These are phyloP conservation scores for Leccinum pallidistipes DNA, from an alignment of 1,284 basidiomycete species.

Conservation along the genomic window DNA sequence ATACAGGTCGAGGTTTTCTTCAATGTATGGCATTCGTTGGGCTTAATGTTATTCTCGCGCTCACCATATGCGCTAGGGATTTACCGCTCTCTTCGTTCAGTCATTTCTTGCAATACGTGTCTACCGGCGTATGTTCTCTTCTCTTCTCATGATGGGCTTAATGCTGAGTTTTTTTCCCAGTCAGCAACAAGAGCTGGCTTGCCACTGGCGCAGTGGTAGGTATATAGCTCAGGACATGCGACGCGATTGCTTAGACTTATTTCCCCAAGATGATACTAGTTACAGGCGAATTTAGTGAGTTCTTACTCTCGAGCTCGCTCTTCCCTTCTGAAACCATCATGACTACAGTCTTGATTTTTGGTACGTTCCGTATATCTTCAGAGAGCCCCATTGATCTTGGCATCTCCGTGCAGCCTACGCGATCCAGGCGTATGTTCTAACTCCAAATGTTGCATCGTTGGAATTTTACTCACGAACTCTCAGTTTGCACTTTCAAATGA, in stretches of 20 bases:
- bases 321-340: conserved; percentile 7
- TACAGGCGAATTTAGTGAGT: conserved; percentile 52
- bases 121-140: conserved; percentile 27
- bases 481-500: conserved; percentile 37
- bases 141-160: neutral
- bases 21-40: conserved; percentile 23
- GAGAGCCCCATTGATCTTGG: neutral
- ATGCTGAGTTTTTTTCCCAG: conserved; percentile 9
- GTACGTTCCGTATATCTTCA: conserved; percentile 16
- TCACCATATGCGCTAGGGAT: conserved; percentile 23
- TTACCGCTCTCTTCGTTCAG: conserved; percentile 42
- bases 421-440: conserved; percentile 39
- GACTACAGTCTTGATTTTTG: conserved; percentile 19
- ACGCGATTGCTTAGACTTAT: conserved; percentile 1
- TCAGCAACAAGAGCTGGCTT: conserved; percentile 32
- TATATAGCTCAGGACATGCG: neutral
- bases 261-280: conserved; percentile 38
- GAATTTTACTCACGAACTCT: conserved; percentile 16
- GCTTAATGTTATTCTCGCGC: neutral
- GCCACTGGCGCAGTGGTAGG: conserved; percentile 30
- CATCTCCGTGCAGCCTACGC: conserved; percentile 37
- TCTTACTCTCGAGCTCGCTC: too few relatives aligned
- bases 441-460: neutral
- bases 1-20: conserved; percentile 37
- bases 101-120: conserved; percentile 36